Evolutionary conservation across 495 filamentous ascomycete genomes (phyloP), one percentile per base, ranked within the genome.

Genomic region (Trichoderma virens): DNA sequence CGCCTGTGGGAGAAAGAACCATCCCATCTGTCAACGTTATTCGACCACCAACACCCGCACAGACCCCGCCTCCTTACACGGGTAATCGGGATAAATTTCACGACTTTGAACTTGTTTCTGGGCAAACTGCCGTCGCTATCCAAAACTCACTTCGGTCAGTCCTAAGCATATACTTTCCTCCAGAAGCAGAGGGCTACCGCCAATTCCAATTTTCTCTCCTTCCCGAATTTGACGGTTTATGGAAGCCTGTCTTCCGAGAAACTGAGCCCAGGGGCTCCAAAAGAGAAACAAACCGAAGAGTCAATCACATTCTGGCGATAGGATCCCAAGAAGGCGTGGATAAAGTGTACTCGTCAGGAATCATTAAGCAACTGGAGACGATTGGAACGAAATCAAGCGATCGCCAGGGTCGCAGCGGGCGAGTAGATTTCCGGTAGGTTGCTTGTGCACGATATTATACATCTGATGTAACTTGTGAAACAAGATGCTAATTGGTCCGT

Each of bases 231-330:
- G 70, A 69, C 62, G 74, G 72, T 8, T 64, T 78, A 0, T 80
- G 79, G 79, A 71, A 72, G 65, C 74, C 74, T 4, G 68, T 81
- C 3, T 71, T 78, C 28, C 71, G 76, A 47, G 71, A 70, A 41
- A 39, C 66, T 0, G 68, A 71, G 28, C 60, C 73, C 8, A 28
- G 9, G 20, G 64, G 59, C 1, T 65, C 67, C 16, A 51, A 62
- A 0, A 61, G 68, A 61, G 66, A 62, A 23, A 64, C 66, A 25
- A 69, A 66, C 38, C 66, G 70, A 23, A 76, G 72, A 34, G 64
- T 78, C 9, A 78, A 82, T 30, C 65, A 80, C 11, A 80, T 82
- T 20, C 45, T 82, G 11, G 78, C 78, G 1, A 72, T 80, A 25
- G 78, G 79, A 0, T 67, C 75, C 0, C 77, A 82, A 63, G 66